Evolutionary conservation across 768 basidiomycete species (phyloP).

Genomic region (Tylopilus sp.): DNA sequence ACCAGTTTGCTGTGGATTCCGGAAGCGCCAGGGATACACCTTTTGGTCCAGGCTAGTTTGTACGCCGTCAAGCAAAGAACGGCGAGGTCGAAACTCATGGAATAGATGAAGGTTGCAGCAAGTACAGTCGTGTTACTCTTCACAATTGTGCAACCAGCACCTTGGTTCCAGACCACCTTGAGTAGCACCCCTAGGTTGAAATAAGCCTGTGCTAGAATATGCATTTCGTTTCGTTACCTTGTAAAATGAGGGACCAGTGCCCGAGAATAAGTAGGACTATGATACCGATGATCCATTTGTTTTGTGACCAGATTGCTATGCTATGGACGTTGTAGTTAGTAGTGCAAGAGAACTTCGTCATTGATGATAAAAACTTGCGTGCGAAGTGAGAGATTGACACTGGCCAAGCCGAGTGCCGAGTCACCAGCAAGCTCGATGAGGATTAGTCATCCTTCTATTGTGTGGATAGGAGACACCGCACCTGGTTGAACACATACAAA

Average conservation of each 20-base stretch:
- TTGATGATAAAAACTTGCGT: conserved; percentile 30
- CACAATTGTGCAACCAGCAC: conserved; percentile 50
- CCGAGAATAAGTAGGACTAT: conserved; percentile 59
- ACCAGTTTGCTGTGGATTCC: conserved; percentile 45
- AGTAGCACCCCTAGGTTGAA: conserved; percentile 50
- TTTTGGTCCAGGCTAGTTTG: conserved; percentile 44
- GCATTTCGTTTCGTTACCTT: conserved; percentile 38
- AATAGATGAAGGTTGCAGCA: conserved; percentile 70
- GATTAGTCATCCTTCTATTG: neutral
- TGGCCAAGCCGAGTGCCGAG: conserved; percentile 42
- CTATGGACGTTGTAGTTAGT: conserved; percentile 27
- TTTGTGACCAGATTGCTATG: conserved; percentile 66
- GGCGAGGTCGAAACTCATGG: conserved; percentile 68
- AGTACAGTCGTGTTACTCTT: conserved; percentile 60
- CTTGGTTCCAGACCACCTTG: conserved; percentile 51
- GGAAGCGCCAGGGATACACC: conserved; percentile 12
- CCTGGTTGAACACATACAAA: conserved; percentile 47
- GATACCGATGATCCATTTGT: conserved; percentile 45
- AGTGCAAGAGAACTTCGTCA: neutral
- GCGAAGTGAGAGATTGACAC: conserved; percentile 45
- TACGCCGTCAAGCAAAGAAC: conserved; percentile 58
- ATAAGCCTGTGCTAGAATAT: neutral
- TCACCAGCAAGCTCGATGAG: conserved; percentile 38
- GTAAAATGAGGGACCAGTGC: conserved; percentile 68
- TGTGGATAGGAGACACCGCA: conserved; percentile 11